Conservation (phyloP, 805 yeast genomes). For the Wickerhamiella occidentalis region DNA sequence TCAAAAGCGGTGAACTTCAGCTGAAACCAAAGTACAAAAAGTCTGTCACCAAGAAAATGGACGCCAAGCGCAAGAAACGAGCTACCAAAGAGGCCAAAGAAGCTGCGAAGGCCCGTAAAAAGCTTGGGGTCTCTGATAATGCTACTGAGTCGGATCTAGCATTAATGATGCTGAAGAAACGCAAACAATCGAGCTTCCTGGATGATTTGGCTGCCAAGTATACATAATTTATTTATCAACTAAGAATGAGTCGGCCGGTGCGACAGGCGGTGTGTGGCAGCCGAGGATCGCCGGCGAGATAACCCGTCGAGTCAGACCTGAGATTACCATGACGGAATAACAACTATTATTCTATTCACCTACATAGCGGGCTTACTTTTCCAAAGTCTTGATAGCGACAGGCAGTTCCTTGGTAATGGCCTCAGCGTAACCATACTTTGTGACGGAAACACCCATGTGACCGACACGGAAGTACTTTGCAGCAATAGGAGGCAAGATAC, state of each 20-base stretch:
- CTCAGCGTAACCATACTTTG: slow-evolving; percentile 47
- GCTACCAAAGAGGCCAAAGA: slow-evolving; percentile 33
- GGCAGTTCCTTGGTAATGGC: slow-evolving; percentile 38
- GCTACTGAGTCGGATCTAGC: slow-evolving; percentile 26
- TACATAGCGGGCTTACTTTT: neutral
- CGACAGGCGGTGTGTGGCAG: too few relatives aligned
- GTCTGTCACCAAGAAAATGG: slow-evolving; percentile 37
- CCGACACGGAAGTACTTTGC: slow-evolving; percentile 86
- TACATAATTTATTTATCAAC: neutral
- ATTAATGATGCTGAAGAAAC: slow-evolving; percentile 27
- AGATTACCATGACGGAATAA: too few relatives aligned
- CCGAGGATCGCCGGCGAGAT: too few relatives aligned
- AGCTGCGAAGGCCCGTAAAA: slow-evolving; percentile 48
- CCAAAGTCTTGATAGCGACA: slow-evolving; percentile 19
- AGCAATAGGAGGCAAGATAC: slow-evolving; percentile 70
- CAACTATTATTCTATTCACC: too few relatives aligned
- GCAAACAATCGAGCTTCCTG: slow-evolving; percentile 23
- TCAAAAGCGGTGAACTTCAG: slow-evolving; percentile 31
- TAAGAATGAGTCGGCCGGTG: too few relatives aligned
- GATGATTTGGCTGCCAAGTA: slow-evolving; percentile 29
- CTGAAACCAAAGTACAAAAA: slow-evolving; percentile 36
- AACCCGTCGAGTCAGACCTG: too few relatives aligned
- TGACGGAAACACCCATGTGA: slow-evolving; percentile 82
- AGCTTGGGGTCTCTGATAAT: slow-evolving; percentile 28
- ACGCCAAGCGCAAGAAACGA: slow-evolving; percentile 35